Conservation (phyloP, 1,139 yeast genomes). For the Trichomonascaceae sp. region DNA sequence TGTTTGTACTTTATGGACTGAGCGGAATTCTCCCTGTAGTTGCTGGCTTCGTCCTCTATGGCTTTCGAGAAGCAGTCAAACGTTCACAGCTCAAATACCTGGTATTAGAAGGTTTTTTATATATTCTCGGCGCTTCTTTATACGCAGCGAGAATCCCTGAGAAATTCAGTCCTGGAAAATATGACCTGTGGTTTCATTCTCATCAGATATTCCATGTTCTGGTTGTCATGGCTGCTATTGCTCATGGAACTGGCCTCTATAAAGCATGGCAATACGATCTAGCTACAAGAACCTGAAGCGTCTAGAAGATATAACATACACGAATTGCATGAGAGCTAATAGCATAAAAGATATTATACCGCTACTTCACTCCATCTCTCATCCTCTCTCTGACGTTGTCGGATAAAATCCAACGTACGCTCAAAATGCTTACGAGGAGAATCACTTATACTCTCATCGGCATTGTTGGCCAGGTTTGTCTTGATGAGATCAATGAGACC, state of each 20-base stretch:
- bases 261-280: constrained; percentile 42
- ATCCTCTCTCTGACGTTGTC: constrained; percentile 59
- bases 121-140: constrained; percentile 70
- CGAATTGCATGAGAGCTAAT: neutral
- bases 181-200: constrained; percentile 73
- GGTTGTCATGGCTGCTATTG: constrained; percentile 75
- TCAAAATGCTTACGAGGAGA: constrained; percentile 49
- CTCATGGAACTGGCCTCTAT: constrained; percentile 65
- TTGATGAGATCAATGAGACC: constrained; percentile 81
- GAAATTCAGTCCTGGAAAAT: constrained; percentile 55
- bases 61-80: constrained; percentile 42
- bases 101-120: constrained; percentile 60
- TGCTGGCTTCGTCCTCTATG: constrained; percentile 43
- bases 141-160: constrained; percentile 82
- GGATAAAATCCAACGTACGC: constrained; percentile 62
- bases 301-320: neutral
- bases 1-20: constrained; percentile 77
- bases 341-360: neutral
- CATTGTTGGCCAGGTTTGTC: constrained; percentile 52
- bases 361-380: constrained; percentile 25
- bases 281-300: neutral
- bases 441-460: constrained; percentile 32
- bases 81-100: constrained; percentile 60
- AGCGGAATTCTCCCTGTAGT: constrained; percentile 69
- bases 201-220: constrained; percentile 83